These are phyloP conservation scores for Penicillium lagena DNA, from an alignment of 495 filamentous ascomycete genomes.

Conservation along the genomic window DNA sequence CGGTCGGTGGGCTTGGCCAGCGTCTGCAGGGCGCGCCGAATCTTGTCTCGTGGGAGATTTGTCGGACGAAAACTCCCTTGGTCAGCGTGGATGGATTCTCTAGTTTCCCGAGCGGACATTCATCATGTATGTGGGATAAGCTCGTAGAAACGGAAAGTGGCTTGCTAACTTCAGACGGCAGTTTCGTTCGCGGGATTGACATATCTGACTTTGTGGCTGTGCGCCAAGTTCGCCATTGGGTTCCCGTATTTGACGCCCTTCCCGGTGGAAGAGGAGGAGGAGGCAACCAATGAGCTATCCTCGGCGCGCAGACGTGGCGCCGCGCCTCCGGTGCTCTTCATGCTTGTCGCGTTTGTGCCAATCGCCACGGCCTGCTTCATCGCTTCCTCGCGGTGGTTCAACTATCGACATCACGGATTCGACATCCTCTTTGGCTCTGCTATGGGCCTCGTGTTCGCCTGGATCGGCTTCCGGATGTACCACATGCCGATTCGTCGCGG, in stretches of 20 bases:
- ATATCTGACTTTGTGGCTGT: conserved; percentile 59
- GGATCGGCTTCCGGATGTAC: conserved; percentile 57
- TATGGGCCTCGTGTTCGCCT: conserved; percentile 51
- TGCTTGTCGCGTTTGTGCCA: conserved; percentile 52
- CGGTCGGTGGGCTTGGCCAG: conserved; percentile 45
- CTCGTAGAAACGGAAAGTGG: no score
- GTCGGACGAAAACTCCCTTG: conserved; percentile 30
- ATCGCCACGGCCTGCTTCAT: conserved; percentile 56
- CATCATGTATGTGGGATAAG: conserved; percentile 46
- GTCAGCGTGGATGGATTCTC: conserved; percentile 54
- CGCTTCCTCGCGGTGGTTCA: conserved; percentile 52
- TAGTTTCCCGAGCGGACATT: conserved; percentile 63
- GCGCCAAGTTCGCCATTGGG: conserved; percentile 55
- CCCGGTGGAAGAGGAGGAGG: conserved; percentile 20
- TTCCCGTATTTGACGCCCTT: conserved; percentile 52
- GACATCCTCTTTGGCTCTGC: conserved; percentile 56
- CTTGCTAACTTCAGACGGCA: conserved; percentile 14
- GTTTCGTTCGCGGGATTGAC: conserved; percentile 57
- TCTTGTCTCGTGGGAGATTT: conserved; percentile 49
- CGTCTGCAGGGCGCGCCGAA: conserved; percentile 34
- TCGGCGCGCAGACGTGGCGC: conserved; percentile 44
- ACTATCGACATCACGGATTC: conserved; percentile 58
- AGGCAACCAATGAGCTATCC: conserved; percentile 13
- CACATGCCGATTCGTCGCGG: conserved; percentile 61
- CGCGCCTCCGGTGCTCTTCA: conserved; percentile 52